Evolutionary conservation across 441 rosid species (phyloP), one percentile per base, ranked within the genome.

Genomic region (Erysimum cheiri): DNA sequence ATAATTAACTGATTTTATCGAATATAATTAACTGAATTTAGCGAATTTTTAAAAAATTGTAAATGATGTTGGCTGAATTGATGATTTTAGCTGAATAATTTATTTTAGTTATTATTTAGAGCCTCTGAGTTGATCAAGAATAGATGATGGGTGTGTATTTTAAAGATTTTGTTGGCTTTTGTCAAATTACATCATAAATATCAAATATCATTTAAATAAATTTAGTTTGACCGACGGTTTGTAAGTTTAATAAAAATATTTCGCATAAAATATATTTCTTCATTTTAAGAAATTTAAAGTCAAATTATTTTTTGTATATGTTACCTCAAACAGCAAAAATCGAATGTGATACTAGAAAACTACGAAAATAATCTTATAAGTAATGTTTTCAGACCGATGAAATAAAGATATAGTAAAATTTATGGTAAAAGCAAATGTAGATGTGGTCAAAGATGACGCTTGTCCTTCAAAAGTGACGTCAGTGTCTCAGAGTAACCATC

Each of bases 381-480:
- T 44, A 44, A 8, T 14, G 40, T 54, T 55, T 4, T 54, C 0
- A 31, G 7, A 8, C 22, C 8, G 15, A 32, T 32, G 26, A 14
- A 13, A 32, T 31, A 3, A 32, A 29, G 8, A 8, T n/a, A 13
- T 3, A 1, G 4, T 10, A 53, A 28, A 53, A 13, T 1, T 6
- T 0, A 31, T 54, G 39, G 24, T 31, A 4, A 17, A 52, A 28
- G 6, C 6, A 15, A 37, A 53, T 1, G 9, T 31, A 31, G 37
- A 57, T 47, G 28, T 58, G 64, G 70, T 72, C 69, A 55, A 72
- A 48, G 76, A 72, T 72, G 64, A 72, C 64, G 35, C 0, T 61
- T 41, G 75, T 72, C 58, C 67, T 55, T 28, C 9, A 29, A 36
- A 64, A 4, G 26, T 64, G 76, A 59, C 76, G 76, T 55, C 26